These are phyloP conservation scores for Endoconidiophora laricicola DNA, from an alignment of 2,329 filamentous ascomycete species.

Conservation along the genomic window DNA sequence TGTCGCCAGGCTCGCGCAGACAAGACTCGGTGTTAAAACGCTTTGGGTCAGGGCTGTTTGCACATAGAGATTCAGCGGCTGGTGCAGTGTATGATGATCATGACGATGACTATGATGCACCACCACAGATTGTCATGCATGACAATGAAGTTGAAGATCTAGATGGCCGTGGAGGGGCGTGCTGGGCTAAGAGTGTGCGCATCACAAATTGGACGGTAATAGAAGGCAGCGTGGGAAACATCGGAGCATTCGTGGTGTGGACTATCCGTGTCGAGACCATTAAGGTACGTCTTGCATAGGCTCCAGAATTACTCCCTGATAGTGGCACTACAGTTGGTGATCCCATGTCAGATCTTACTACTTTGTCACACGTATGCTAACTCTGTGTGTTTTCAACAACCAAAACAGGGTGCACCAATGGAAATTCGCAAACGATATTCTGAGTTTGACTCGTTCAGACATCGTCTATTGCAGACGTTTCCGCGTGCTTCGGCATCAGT, in stretches of 20 bases:
- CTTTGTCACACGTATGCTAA: background rate
- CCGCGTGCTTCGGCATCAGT: conserved; percentile 73
- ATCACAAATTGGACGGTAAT: conserved; percentile 41
- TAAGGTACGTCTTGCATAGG: conserved; percentile 37
- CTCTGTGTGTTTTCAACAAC: background rate
- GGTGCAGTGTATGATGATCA: background rate
- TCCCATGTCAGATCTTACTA: background rate
- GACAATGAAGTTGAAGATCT: conserved; percentile 42
- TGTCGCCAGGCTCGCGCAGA: background rate
- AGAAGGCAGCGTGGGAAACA: conserved; percentile 37
- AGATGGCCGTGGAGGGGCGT: conserved; percentile 37
- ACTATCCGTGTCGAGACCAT: conserved; percentile 78
- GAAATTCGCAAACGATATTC: conserved; percentile 64
- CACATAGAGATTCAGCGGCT: background rate
- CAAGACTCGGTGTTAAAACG: background rate
- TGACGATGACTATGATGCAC: conserved; percentile 8
- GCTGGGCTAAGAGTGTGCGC: conserved; percentile 48
- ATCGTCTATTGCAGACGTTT: conserved; percentile 60
- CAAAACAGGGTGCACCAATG: conserved; percentile 38
- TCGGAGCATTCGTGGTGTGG: conserved; percentile 92
- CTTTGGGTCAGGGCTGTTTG: background rate
- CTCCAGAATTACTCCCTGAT: too few relatives aligned
- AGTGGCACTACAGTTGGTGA: background rate
- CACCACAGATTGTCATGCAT: conserved; percentile 41
- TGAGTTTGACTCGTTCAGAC: conserved; percentile 74